Percentiles rank a stretch among this genome's conserved stretches.
phyloP scores from a whole-genome alignment of 495 filamentous ascomycete genomes.

The Chlorociboria aeruginascens region DNA sequence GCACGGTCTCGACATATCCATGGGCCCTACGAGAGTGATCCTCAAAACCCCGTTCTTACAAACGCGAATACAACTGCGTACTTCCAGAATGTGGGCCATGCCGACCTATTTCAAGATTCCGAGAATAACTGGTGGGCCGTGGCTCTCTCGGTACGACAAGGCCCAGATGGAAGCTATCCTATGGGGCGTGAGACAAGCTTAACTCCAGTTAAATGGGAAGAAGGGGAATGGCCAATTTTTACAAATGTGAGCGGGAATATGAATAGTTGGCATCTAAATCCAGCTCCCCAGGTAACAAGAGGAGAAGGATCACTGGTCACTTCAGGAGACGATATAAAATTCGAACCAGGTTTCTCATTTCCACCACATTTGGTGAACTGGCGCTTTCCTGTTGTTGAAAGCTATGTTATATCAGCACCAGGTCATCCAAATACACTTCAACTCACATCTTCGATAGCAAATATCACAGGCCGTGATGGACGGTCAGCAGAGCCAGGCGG shows the following conservation, averaged over 20 bases:
- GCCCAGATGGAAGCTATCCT: slow-evolving; percentile 34
- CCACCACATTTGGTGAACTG: slow-evolving; percentile 37
- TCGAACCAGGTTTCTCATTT: slow-evolving; percentile 22
- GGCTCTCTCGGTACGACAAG: slow-evolving; percentile 36
- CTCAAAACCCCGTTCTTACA: slow-evolving; percentile 41
- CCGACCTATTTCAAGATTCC: slow-evolving; percentile 37
- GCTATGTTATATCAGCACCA: slow-evolving; percentile 30
- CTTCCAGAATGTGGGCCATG: slow-evolving; percentile 39
- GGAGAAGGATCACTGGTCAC: slow-evolving; percentile 28
- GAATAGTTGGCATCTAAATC: slow-evolving; percentile 25
- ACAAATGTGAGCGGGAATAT: slow-evolving; percentile 32
- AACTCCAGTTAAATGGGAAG: slow-evolving; percentile 37
- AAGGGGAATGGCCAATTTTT: slow-evolving; percentile 27
- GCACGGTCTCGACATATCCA: slow-evolving; percentile 31
- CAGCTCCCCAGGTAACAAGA: slow-evolving; percentile 16
- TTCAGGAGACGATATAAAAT: slow-evolving; percentile 29
- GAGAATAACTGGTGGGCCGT: slow-evolving; percentile 42
- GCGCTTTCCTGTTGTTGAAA: slow-evolving; percentile 28
- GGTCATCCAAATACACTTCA: slow-evolving; percentile 25
- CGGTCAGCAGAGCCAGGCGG: slow-evolving; percentile 16
- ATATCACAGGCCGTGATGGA: slow-evolving; percentile 24
- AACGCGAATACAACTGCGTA: slow-evolving; percentile 37
- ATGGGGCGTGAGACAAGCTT: slow-evolving; percentile 52
- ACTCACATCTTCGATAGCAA: slow-evolving; percentile 31
- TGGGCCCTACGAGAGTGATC: slow-evolving; percentile 44